Evolutionary conservation across 495 filamentous ascomycete genomes (phyloP).

Genomic region (Acidomyces sp.): DNA sequence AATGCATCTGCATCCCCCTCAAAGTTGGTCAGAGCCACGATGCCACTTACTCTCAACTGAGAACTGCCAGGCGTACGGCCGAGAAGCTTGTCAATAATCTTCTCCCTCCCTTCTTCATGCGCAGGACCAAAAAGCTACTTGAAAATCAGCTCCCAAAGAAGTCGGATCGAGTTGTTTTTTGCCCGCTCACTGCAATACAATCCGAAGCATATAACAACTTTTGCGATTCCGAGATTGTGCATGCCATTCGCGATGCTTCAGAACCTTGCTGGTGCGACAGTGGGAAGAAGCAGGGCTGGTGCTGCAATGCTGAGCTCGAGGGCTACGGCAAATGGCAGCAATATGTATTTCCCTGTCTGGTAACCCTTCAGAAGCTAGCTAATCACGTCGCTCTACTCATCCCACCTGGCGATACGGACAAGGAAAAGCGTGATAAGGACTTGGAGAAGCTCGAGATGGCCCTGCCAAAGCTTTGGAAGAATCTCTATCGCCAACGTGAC

Average conservation of each 20-base stretch:
- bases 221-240: slow-evolving; percentile 56
- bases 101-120: slow-evolving; percentile 81
- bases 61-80: slow-evolving; percentile 67
- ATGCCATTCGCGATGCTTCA: slow-evolving; percentile 50
- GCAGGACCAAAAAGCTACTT: slow-evolving; percentile 86
- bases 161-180: slow-evolving; percentile 87
- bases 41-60: slow-evolving; percentile 74
- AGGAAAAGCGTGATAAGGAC: slow-evolving; percentile 72
- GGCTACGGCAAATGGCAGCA: slow-evolving; percentile 57
- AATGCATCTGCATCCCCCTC: slow-evolving; percentile 62
- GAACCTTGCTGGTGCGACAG: slow-evolving; percentile 60
- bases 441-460: slow-evolving; percentile 63
- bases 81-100: slow-evolving; percentile 77
- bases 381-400: slow-evolving; percentile 89
- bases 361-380: slow-evolving; percentile 68
- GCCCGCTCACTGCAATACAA: slow-evolving; percentile 73
- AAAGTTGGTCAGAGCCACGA: slow-evolving; percentile 84
- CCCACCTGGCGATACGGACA: slow-evolving; percentile 50
- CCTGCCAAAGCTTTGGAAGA: slow-evolving; percentile 62
- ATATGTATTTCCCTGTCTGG: slow-evolving; percentile 75
- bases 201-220: slow-evolving; percentile 74
- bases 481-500: slow-evolving; percentile 62
- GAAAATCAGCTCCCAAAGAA: slow-evolving; percentile 94
- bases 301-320: slow-evolving; percentile 50
- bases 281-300: slow-evolving; percentile 65